Evolutionary conservation across 768 basidiomycete species (phyloP).

Genomic region (Nidula microcarpa): DNA sequence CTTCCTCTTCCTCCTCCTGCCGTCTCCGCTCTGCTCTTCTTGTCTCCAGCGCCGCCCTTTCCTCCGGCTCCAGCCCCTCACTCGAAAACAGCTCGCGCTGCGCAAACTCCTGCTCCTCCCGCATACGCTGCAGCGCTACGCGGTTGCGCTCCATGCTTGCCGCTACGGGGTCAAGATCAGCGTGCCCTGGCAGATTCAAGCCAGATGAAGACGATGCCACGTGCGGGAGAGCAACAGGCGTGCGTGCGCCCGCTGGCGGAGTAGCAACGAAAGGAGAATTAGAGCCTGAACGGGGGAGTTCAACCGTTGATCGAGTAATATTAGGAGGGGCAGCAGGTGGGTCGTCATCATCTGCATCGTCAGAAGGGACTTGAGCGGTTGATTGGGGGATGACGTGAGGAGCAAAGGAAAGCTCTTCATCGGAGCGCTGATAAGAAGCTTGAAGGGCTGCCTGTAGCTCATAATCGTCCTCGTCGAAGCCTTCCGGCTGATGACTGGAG

Average conservation of each 20-base stretch:
- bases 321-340: slow-evolving; percentile 10
- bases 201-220: background rate
- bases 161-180: slow-evolving; percentile 51
- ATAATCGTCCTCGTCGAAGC: slow-evolving; percentile 79
- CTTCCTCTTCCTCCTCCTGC: slow-evolving; percentile 52
- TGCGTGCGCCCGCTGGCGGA: slow-evolving; percentile 10
- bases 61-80: slow-evolving; percentile 22
- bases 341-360: slow-evolving; percentile 6
- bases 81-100: slow-evolving; percentile 55
- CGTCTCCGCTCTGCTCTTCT: slow-evolving; percentile 24
- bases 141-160: slow-evolving; percentile 68
- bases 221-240: slow-evolving; percentile 5
- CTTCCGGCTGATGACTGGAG: slow-evolving; percentile 15
- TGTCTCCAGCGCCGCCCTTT: slow-evolving; percentile 24
- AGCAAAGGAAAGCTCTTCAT: slow-evolving; percentile 41
- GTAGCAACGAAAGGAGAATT: background rate
- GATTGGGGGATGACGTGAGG: too few species aligned
- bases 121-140: slow-evolving; percentile 59
- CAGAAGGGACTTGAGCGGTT: too few species aligned
- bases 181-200: slow-evolving; percentile 11
- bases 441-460: slow-evolving; percentile 86
- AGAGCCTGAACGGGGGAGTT: slow-evolving; percentile 8
- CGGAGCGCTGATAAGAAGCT: too few species aligned
- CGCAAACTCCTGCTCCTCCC: slow-evolving; percentile 62
- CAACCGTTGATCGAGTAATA: slow-evolving; percentile 5